Conservation (phyloP, 441 rosid genomes). For the Erodium texanum region DNA sequence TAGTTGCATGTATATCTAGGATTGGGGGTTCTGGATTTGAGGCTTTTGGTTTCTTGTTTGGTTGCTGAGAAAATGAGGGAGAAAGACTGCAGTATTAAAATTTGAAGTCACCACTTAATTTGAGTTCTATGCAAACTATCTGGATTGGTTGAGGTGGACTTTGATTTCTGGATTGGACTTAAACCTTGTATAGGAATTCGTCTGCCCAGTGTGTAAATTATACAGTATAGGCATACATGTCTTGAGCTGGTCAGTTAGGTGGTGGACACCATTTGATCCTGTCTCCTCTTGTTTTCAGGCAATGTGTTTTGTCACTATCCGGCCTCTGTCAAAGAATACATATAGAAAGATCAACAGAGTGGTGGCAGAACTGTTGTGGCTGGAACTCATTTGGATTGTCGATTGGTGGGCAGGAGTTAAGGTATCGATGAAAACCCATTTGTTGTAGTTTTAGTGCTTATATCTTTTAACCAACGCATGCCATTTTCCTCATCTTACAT, state of each 20-base stretch:
- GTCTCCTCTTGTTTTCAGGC: constrained; percentile 36
- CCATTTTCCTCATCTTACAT: neutral
- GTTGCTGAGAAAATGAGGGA: constrained; percentile 10
- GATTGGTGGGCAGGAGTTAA: constrained; percentile 84
- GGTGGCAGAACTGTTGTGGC: constrained; percentile 62
- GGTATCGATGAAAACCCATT: constrained; percentile 27
- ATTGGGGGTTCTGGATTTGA: neutral
- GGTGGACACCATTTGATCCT: neutral
- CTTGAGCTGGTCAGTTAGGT: neutral
- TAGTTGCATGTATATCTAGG: neutral
- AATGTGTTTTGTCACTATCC: constrained; percentile 45
- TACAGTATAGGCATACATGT: neutral
- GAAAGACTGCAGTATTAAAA: no score
- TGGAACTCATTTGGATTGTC: constrained; percentile 60
- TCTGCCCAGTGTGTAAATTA: neutral
- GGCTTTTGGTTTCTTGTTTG: constrained; percentile 1
- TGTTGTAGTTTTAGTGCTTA: neutral
- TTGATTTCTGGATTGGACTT: neutral
- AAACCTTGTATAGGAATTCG: neutral
- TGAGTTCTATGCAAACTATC: neutral
- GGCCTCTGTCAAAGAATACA: constrained; percentile 54
- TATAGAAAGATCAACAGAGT: constrained; percentile 58
- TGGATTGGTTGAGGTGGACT: neutral
- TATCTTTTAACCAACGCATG: neutral
- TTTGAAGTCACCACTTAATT: neutral